Evolutionary conservation across 2,329 filamentous ascomycete species (phyloP).

Genomic region (Aspergillus fischeri): DNA sequence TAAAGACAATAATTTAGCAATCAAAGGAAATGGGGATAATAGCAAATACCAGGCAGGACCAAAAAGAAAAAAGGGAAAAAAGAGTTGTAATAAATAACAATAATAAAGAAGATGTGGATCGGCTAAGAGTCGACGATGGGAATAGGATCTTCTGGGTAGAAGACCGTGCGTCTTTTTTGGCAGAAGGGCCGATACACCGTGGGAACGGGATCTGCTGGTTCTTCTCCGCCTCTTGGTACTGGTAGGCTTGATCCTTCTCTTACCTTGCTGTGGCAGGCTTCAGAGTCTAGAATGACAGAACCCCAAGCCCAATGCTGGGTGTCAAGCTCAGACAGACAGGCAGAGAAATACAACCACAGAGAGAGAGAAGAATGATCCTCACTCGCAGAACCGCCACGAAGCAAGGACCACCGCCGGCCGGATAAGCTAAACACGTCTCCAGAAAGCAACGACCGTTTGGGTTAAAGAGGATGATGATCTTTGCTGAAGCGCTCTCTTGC

Average conservation of each 20-base stretch:
- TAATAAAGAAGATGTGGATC: background rate
- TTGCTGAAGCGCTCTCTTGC: slow-evolving; percentile 8
- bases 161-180: slow-evolving; percentile 12
- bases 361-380: background rate
- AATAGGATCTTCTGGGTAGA: slow-evolving; percentile 13
- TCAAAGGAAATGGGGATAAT: background rate
- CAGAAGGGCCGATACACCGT: slow-evolving; percentile 15
- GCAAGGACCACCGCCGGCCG: slow-evolving; percentile 18
- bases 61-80: background rate
- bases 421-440: slow-evolving; percentile 17
- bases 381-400: slow-evolving; percentile 16
- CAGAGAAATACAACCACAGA: background rate
- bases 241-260: slow-evolving; percentile 1
- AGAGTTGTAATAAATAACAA: background rate
- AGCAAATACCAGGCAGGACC: background rate
- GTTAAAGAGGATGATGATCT: slow-evolving; percentile 9
- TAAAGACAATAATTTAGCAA: slow-evolving; percentile 8
- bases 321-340: slow-evolving; percentile 14
- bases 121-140: background rate
- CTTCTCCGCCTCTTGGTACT: slow-evolving; percentile 3
- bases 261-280: slow-evolving; percentile 6
- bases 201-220: slow-evolving; percentile 6
- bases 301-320: slow-evolving; percentile 1
- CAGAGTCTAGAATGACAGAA: slow-evolving; percentile 1
- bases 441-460: slow-evolving; percentile 15